Evolutionary conservation across 495 filamentous ascomycete species (phyloP).

Genomic region (Saxispiralis lemnorum): DNA sequence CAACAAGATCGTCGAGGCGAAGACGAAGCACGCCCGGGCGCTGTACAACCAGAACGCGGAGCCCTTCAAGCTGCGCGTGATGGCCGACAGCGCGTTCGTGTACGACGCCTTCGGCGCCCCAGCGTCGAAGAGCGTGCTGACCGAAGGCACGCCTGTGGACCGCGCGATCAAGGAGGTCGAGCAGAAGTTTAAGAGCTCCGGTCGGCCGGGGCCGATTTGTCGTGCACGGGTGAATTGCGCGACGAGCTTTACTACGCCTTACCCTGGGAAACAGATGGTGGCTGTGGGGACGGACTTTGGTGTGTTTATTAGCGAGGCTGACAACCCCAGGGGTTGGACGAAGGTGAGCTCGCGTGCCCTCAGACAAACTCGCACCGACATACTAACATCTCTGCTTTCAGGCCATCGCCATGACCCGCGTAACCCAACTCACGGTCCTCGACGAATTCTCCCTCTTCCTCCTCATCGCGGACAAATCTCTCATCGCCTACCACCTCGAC

Average conservation of each 20-base stretch:
- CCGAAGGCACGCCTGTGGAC: conserved; percentile 80
- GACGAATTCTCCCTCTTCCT: conserved; percentile 90
- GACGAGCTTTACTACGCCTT: conserved; percentile 63
- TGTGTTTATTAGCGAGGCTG: conserved; percentile 69
- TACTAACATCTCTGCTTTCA: conserved; percentile 23
- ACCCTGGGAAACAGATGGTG: conserved; percentile 63
- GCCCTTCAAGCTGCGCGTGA: conserved; percentile 78
- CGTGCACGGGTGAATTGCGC: conserved; percentile 79
- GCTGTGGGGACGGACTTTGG: conserved; percentile 92
- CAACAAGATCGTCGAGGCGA: conserved; percentile 80
- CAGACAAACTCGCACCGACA: not conserved
- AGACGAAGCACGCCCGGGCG: conserved; percentile 76
- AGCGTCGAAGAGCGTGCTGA: conserved; percentile 37
- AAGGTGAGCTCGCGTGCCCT: conserved; percentile 37
- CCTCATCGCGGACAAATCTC: conserved; percentile 71
- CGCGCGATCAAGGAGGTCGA: conserved; percentile 82
- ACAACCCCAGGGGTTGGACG: conserved; percentile 75
- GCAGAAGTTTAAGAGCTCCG: conserved; percentile 43
- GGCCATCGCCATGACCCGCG: conserved; percentile 54
- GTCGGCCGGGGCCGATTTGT: conserved; percentile 58
- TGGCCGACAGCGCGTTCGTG: conserved; percentile 81
- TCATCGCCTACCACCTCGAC: conserved; percentile 90
- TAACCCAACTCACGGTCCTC: conserved; percentile 85
- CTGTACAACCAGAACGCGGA: conserved; percentile 87
- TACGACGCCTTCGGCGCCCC: conserved; percentile 45